Conservation (phyloP, 2,329 filamentous ascomycete genomes). For the Akanthomyces uredinophilus region DNA sequence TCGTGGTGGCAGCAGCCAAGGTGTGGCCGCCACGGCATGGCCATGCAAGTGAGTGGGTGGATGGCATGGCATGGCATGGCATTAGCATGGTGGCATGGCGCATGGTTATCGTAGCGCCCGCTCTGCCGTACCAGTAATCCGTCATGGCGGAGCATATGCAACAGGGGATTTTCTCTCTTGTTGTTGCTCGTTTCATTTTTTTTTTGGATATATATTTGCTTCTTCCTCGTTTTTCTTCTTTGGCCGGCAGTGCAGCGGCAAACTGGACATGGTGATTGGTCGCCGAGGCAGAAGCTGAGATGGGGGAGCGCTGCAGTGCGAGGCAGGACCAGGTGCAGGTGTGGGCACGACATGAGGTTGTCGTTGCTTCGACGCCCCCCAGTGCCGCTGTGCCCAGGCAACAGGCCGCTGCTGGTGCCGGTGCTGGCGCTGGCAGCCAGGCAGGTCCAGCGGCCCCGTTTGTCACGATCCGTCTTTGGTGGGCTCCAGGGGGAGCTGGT, state of each 20-base stretch:
- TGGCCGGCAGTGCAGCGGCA: no score
- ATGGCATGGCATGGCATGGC: not conserved
- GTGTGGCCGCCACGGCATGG: constrained; percentile 12
- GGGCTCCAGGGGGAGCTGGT: no score
- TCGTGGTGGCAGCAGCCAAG: constrained; percentile 10
- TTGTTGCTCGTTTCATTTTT: not conserved
- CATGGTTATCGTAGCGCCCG: not conserved
- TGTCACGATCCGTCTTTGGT: no score
- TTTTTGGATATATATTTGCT: not conserved
- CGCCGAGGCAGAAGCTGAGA: no score
- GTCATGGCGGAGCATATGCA: not conserved
- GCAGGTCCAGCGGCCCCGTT: no score
- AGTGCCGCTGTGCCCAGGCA: not conserved
- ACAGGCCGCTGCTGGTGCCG: no score
- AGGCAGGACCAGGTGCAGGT: no score
- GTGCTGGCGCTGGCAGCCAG: no score
- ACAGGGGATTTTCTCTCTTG: no score
- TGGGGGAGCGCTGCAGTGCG: no score
- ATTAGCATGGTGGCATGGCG: not conserved
- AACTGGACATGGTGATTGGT: no score
- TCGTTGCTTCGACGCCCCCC: not conserved
- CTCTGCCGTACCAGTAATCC: not conserved
- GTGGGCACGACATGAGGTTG: not conserved
- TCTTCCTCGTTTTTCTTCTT: no score
- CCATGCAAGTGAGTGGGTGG: not conserved